phyloP scores from a whole-genome alignment of 2,329 filamentous ascomycete genomes.

The Beauveria sp. region DNA sequence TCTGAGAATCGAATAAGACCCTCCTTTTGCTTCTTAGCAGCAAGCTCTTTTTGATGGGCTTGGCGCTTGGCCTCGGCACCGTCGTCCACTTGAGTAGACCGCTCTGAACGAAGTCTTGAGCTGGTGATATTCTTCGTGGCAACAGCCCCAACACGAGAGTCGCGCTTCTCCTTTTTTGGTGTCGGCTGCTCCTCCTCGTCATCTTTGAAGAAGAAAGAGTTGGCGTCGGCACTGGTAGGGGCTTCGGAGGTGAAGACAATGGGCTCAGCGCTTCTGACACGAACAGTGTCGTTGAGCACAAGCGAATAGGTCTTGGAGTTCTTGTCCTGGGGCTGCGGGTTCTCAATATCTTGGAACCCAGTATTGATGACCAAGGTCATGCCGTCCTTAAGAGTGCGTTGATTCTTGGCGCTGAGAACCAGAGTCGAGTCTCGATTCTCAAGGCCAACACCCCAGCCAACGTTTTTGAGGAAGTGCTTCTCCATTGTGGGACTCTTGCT shows the following conservation, averaged over 20 bases:
- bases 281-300: constrained; percentile 86
- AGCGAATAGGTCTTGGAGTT: constrained; percentile 84
- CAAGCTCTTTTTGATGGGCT: constrained; percentile 85
- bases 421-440: constrained; percentile 82
- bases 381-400: constrained; percentile 77
- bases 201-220: constrained; percentile 98
- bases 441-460: constrained; percentile 87
- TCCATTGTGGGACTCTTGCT: constrained; percentile 92
- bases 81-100: constrained; percentile 80
- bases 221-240: constrained; percentile 82
- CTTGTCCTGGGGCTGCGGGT: constrained; percentile 81
- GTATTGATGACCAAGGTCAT: constrained; percentile 94
- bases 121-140: constrained; percentile 94
- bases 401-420: constrained; percentile 80
- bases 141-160: constrained; percentile 74
- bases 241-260: constrained; percentile 93
- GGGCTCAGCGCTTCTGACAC: constrained; percentile 70
- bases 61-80: constrained; percentile 81
- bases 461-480: constrained; percentile 88
- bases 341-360: constrained; percentile 82
- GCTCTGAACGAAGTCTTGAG: constrained; percentile 84
- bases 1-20: constrained; percentile 81
- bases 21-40: constrained; percentile 81
- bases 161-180: constrained; percentile 86
- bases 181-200: constrained; percentile 80